These are phyloP conservation scores for Neopestalotiopsis sp. DNA, from an alignment of 2,329 filamentous ascomycete genomes.

Conservation along the genomic window DNA sequence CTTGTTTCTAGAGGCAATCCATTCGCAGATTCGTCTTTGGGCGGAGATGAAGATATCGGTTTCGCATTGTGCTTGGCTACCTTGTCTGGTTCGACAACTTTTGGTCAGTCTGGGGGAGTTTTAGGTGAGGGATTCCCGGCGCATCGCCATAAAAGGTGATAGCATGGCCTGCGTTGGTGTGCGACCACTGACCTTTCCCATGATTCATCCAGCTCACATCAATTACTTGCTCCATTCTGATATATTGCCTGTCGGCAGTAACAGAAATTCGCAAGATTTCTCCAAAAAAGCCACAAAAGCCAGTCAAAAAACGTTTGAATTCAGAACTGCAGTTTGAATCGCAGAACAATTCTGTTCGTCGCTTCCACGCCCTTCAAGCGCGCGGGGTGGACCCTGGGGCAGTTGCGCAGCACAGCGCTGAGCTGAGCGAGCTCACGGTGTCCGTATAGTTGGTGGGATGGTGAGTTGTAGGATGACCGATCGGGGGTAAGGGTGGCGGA, in stretches of 20 bases:
- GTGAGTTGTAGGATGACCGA: neutral
- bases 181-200: conserved; percentile 71
- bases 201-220: conserved; percentile 91
- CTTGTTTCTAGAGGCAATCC: conserved; percentile 24
- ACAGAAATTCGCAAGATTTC: neutral
- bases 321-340: neutral
- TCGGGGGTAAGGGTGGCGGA: neutral
- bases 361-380: neutral
- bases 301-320: neutral
- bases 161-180: conserved; percentile 1
- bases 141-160: conserved; percentile 5
- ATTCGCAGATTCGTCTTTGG: conserved; percentile 25
- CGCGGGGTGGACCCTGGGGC: conserved; percentile 15
- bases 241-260: neutral
- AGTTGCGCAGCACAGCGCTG: conserved; percentile 9
- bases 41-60: conserved; percentile 27
- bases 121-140: neutral
- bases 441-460: neutral
- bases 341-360: neutral
- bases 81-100: conserved; percentile 26
- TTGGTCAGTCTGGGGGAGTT: conserved; percentile 22
- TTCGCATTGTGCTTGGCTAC: conserved; percentile 27
- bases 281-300: neutral
- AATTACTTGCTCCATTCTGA: conserved; percentile 76
- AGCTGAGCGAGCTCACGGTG: neutral